phyloP scores from a whole-genome alignment of 2,329 filamentous ascomycete species.

The Lojkania enalia region DNA sequence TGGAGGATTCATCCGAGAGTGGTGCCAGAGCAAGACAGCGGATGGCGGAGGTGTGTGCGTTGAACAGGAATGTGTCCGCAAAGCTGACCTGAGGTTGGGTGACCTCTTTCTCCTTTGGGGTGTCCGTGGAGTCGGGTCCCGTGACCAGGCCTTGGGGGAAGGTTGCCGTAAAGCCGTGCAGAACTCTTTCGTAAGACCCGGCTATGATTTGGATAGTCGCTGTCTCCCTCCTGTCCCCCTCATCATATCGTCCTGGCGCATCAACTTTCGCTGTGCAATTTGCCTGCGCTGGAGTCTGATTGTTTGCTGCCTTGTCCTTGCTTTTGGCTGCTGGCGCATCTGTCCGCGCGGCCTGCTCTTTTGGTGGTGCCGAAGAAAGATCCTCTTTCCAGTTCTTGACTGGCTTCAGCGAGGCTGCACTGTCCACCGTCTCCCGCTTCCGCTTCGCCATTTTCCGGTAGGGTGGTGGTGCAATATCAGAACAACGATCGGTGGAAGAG shows the following conservation, averaged over 20 bases:
- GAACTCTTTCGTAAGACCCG: constrained; percentile 89
- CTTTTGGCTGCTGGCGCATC: constrained; percentile 6
- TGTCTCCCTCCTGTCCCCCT: constrained; percentile 18
- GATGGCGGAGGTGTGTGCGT: constrained; percentile 87
- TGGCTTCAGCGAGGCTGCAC: constrained; percentile 19
- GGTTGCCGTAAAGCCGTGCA: constrained; percentile 86
- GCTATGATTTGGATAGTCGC: constrained; percentile 80
- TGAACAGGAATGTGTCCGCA: constrained; percentile 92
- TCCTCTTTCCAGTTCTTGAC: constrained; percentile 34
- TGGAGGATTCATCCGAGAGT: constrained; percentile 71
- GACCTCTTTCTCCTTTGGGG: constrained; percentile 22
- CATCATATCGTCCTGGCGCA: background rate
- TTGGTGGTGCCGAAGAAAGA: constrained; percentile 18
- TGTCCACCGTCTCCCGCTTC: constrained; percentile 36
- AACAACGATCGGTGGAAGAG: background rate
- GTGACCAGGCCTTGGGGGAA: constrained; percentile 52
- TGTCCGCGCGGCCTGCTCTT: background rate
- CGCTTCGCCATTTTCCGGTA: constrained; percentile 38
- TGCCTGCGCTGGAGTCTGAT: constrained; percentile 6
- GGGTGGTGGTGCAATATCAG: background rate
- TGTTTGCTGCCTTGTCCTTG: constrained; percentile 21
- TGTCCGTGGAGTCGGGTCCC: constrained; percentile 27
- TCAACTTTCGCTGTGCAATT: constrained; percentile 3
- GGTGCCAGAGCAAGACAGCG: constrained; percentile 81
- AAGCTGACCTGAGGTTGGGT: constrained; percentile 61